phyloP scores from a whole-genome alignment of 75 land plant species.

The Ceratopteris richardii region DNA sequence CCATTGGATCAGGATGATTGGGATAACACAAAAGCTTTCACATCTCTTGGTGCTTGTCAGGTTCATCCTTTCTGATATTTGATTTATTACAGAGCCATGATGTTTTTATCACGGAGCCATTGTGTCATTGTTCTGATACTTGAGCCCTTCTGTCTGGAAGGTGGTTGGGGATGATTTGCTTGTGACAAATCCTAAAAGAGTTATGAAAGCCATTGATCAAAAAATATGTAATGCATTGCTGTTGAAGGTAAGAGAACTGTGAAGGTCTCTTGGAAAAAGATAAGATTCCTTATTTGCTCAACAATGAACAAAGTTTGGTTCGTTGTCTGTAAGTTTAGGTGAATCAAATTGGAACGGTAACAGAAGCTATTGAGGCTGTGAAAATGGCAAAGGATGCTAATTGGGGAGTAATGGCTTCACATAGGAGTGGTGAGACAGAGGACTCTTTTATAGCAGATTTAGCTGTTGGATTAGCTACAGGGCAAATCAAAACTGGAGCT shows the following conservation, averaged over 20 bases:
- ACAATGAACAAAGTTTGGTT: too few species aligned
- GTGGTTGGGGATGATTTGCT: slow-evolving; percentile 92
- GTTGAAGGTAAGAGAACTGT: slow-evolving; percentile 55
- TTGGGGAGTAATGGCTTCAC: slow-evolving; percentile 94
- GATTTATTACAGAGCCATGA: too few species aligned
- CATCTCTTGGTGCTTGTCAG: slow-evolving; percentile 66
- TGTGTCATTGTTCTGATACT: too few species aligned
- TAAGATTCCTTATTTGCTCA: too few species aligned
- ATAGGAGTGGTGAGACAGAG: slow-evolving; percentile 91
- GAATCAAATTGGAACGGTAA: slow-evolving; percentile 94
- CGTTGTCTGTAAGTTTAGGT: slow-evolving; percentile 47
- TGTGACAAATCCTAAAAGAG: slow-evolving; percentile 85
- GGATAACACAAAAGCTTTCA: slow-evolving; percentile 79
- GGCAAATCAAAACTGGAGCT: slow-evolving; percentile 97
- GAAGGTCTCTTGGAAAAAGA: too few species aligned
- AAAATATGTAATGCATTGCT: slow-evolving; percentile 89
- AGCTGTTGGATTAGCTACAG: slow-evolving; percentile 81
- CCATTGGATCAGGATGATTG: slow-evolving; percentile 99
- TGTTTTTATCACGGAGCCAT: too few species aligned
- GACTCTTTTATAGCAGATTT: slow-evolving; percentile 94
- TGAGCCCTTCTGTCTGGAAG: slow-evolving; percentile 28
- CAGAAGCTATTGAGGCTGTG: slow-evolving; percentile 96
- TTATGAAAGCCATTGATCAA: slow-evolving; percentile 78
- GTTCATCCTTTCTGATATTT: slow-evolving; percentile 17
- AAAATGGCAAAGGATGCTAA: slow-evolving; percentile 87